Evolutionary conservation across 768 basidiomycete species (phyloP), one percentile per base, ranked within the genome.

Genomic region (Tylopilus cervinicoccineus): DNA sequence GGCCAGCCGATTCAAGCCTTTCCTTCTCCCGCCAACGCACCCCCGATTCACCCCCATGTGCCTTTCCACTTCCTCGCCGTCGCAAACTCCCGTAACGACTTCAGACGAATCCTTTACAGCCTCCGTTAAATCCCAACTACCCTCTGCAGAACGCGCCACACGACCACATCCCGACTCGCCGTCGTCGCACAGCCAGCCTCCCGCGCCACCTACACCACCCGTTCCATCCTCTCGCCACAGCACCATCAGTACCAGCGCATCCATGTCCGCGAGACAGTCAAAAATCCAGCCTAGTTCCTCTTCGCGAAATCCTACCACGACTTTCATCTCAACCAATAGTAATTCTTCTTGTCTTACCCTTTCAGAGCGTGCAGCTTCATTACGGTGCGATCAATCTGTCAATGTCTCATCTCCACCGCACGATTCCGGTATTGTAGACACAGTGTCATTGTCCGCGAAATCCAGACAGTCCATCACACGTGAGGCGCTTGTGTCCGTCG

Each of bases 1-100:
- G 48, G 23, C 31, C 45, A 45, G 47, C 43, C 43, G 45, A 40
- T 52, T 50, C 29, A 41, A 31, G 31, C 55, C 42, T 51, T 56
- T 45, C 39, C 42, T 40, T 51, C 46, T 50, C 51, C 41, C 26
- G 3, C 49, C 55, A 19, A 42, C 52, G 55, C 48, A 16, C 53
- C 46, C 51, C 55, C 51, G 64, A 66, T 61, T 54, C 61, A 33
- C 60, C 55, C 23, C 49, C 51, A 68, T 68, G 67, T 48, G 39
- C 38, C 29, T 45, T 52, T 56, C 58, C 40, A 27, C 52, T 48
- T 63, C 58, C 52, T 54, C 54, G 34, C 61, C 62, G 43, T 50
- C 60, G 48, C 65, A 60, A 50, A 39, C 56, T 42, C 51, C 56
- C 56, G 54, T 56, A 33, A 55, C 51, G 49, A 59, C 41, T 29